Conservation (phyloP, 257 asterid species). For the Oldenlandia corymbosa region DNA sequence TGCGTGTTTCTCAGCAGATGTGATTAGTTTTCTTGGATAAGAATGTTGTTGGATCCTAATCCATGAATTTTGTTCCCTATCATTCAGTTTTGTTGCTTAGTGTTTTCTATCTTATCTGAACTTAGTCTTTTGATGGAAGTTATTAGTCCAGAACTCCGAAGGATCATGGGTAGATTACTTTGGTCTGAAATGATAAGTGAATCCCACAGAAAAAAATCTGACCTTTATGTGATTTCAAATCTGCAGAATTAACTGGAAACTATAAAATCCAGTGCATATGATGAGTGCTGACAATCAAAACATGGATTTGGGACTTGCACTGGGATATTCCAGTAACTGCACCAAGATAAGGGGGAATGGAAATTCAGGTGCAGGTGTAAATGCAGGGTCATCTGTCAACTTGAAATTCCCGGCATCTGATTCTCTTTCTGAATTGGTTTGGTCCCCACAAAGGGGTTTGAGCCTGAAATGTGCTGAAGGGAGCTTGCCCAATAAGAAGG, state of each 20-base stretch:
- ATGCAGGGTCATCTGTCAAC: conserved; percentile 48
- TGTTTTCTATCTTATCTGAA: neutral
- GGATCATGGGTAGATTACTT: conserved; percentile 5
- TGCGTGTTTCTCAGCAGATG: neutral
- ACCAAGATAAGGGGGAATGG: conserved; percentile 18
- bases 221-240: conserved; percentile 1
- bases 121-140: neutral
- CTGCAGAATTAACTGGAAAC: conserved; percentile 21
- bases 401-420: conserved; percentile 52
- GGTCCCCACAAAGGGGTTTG: conserved; percentile 63
- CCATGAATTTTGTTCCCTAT: neutral
- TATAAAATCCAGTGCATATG: conserved; percentile 12
- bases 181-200: too few relatives aligned
- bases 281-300: conserved; percentile 31
- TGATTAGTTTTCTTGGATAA: neutral
- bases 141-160: neutral
- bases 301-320: conserved; percentile 41
- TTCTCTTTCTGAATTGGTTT: conserved; percentile 66
- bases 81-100: too few relatives aligned
- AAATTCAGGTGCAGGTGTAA: conserved; percentile 78
- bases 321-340: conserved; percentile 34
- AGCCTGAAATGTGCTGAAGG: conserved; percentile 46
- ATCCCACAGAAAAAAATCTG: too few relatives aligned
- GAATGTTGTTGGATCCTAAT: neutral
- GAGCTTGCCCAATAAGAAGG: conserved; percentile 26